Base-by-base conservation (phyloP, 2,329 filamentous ascomycete species). In the Stromatinia cepivora region DNA sequence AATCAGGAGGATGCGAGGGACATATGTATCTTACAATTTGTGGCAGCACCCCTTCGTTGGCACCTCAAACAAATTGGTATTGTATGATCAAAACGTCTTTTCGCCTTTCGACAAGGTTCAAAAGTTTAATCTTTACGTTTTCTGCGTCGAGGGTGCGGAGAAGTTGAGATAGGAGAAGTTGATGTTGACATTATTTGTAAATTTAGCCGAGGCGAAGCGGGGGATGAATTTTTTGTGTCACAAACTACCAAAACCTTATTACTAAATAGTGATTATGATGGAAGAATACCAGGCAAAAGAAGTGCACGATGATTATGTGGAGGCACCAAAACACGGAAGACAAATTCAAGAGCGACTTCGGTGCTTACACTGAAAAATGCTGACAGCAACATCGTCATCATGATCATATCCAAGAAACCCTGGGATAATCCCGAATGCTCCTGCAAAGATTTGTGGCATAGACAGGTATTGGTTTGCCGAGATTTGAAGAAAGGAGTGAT, bases 51-150 rank as follows among this genome's bases (percentile, higher is more conserved):
- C 28, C 54, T 65, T n/a, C 62, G 48, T 53, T 65, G 48, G 28
- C 62, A 54, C 28, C 62, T 36, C 52, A 65, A 54, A 7, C 62
- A 65, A 25, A 65, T 65, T 13, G 50, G 62, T 17, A 25, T 28
- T 36, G 62, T 65, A 31, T 65, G 48, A 52, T 54, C 62, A 31
- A 48, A 65, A 9, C 62, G 48, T 13, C 22, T 65, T 39, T 65
- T 65, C 8, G 46, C 48, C 36, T 54, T 65, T 0, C 62, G 46
- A 39, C 62, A 65, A 13, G 48, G 62, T 31, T 65, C 62, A 39
- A 48, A 65, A 5, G 62, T 48, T 39, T 65, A 48, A 53, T 65
- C 62, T 54, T 53, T 65, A 39, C 62, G 62, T 39, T 65, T 65
- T 53, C 48, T 65, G 13, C 48, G 48, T 31, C 62, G 62, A 45